These are phyloP conservation scores for Claviceps pusilla DNA, from an alignment of 2,329 filamentous ascomycete genomes.

Conservation along the genomic window DNA sequence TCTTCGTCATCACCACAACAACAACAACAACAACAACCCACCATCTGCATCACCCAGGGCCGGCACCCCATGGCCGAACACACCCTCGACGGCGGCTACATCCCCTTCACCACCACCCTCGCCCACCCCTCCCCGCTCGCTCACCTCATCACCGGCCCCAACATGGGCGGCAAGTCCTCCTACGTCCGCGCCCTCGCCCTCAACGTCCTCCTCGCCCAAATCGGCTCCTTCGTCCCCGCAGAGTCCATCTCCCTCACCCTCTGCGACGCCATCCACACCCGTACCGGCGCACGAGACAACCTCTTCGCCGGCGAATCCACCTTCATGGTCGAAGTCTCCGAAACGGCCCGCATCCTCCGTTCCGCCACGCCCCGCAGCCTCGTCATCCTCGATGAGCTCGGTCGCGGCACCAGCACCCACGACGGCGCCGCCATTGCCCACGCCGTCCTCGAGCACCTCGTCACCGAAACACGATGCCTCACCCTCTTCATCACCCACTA, in stretches of 20 bases:
- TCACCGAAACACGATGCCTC: slow-evolving; percentile 57
- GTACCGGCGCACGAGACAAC: slow-evolving; percentile 93
- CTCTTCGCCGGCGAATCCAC: slow-evolving; percentile 89
- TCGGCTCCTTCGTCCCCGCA: slow-evolving; percentile 87
- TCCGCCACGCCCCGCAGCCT: slow-evolving; percentile 71
- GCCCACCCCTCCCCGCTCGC: slow-evolving; percentile 52
- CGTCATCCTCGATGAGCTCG: slow-evolving; percentile 88
- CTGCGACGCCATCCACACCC: slow-evolving; percentile 81
- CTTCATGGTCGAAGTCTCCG: slow-evolving; percentile 94
- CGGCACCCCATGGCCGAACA: slow-evolving; percentile 95
- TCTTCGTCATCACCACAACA: too few relatives aligned
- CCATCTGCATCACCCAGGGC: slow-evolving; percentile 48
- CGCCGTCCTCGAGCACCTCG: slow-evolving; percentile 73
- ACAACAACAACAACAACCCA: slow-evolving; percentile 35
- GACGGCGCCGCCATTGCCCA: slow-evolving; percentile 94
- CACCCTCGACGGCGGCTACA: slow-evolving; percentile 69
- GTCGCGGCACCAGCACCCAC: slow-evolving; percentile 83
- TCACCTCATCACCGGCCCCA: slow-evolving; percentile 85
- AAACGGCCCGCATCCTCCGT: slow-evolving; percentile 83
- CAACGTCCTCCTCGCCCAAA: slow-evolving; percentile 84
- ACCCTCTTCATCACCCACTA: slow-evolving; percentile 98
- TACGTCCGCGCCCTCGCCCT: slow-evolving; percentile 89
- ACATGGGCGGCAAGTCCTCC: slow-evolving; percentile 98
- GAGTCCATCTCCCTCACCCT: slow-evolving; percentile 59
- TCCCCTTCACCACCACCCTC: slow-evolving; percentile 73